These are phyloP conservation scores for Ophiostoma pallidulum DNA, from an alignment of 2,329 filamentous ascomycete species.

Conservation along the genomic window DNA sequence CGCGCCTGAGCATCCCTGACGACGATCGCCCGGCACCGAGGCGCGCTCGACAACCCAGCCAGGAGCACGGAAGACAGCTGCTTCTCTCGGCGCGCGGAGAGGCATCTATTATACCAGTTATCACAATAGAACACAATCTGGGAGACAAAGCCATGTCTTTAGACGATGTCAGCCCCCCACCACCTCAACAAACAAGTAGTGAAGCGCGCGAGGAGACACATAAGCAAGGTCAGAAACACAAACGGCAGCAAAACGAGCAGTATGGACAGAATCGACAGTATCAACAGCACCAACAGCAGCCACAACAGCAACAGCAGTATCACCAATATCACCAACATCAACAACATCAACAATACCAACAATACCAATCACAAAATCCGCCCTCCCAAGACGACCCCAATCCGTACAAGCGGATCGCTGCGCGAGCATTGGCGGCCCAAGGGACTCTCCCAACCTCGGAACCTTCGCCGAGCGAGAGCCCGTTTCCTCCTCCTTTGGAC, in stretches of 20 bases:
- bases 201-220: not conserved
- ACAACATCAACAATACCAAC: no score
- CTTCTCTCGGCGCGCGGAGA: not conserved
- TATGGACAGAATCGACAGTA: not conserved
- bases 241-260: not conserved
- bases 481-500: no score
- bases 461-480: no score
- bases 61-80: not conserved
- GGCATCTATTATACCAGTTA: not conserved
- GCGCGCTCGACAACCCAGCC: not conserved
- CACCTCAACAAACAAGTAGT: not conserved
- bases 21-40: no score
- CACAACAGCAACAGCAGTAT: not conserved
- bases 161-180: constrained; percentile 1
- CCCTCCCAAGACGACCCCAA: no score
- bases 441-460: no score
- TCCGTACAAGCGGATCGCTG: no score
- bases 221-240: not conserved
- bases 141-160: constrained; percentile 16
- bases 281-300: not conserved
- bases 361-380: no score
- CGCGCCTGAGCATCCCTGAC: no score
- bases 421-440: no score
- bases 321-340: no score
- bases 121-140: constrained; percentile 9